Evolutionary conservation across 768 basidiomycete species (phyloP).

Genomic region (Rhodotorula diobovata): DNA sequence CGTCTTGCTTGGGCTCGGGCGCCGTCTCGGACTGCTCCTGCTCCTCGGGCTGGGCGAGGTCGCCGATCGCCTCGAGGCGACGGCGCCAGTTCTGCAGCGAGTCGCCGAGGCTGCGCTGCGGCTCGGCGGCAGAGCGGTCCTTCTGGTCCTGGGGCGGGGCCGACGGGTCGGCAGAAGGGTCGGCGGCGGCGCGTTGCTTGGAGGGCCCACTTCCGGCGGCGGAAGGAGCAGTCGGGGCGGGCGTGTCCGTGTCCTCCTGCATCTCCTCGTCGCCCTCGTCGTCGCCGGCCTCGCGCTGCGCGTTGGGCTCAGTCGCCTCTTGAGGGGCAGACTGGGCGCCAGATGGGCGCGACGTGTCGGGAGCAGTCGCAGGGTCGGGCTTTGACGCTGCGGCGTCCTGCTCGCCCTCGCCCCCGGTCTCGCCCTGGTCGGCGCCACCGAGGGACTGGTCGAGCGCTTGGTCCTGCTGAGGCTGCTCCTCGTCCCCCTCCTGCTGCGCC

Average conservation of each 20-base stretch:
- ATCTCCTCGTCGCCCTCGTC: slow-evolving; percentile 3
- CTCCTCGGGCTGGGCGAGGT: slow-evolving; percentile 48
- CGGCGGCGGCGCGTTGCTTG: slow-evolving; percentile 30
- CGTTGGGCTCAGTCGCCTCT: slow-evolving; percentile 4
- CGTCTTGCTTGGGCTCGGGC: slow-evolving; percentile 26
- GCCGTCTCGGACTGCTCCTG: slow-evolving; percentile 51
- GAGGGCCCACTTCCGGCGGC: slow-evolving; percentile 26
- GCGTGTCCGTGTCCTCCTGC: slow-evolving; percentile 18
- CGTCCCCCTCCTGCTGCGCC: slow-evolving; percentile 58
- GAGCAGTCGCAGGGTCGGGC: slow-evolving; percentile 13
- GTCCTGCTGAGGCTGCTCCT: slow-evolving; percentile 47
- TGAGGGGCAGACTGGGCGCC: slow-evolving; percentile 13
- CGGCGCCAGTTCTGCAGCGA: slow-evolving; percentile 72
- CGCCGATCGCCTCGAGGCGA: slow-evolving; percentile 76
- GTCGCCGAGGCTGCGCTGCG: slow-evolving; percentile 70
- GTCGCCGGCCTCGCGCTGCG: slow-evolving; percentile 9
- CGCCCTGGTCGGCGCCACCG: slow-evolving; percentile 34
- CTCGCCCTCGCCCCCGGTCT: slow-evolving; percentile 36
- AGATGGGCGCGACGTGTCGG: slow-evolving; percentile 18
- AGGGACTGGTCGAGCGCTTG: slow-evolving; percentile 33
- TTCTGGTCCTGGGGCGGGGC: slow-evolving; percentile 10
- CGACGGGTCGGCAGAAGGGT: slow-evolving; percentile 30
- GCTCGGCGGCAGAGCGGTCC: slow-evolving; percentile 19
- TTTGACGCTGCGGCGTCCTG: slow-evolving; percentile 27
- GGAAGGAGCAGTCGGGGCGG: slow-evolving; percentile 15